A percentile compares a stretch with the other conserved stretches of the same genome.
These are phyloP conservation scores for Albifimbria verrucaria DNA, from an alignment of 2,329 filamentous ascomycete species.

Conservation along the genomic window DNA sequence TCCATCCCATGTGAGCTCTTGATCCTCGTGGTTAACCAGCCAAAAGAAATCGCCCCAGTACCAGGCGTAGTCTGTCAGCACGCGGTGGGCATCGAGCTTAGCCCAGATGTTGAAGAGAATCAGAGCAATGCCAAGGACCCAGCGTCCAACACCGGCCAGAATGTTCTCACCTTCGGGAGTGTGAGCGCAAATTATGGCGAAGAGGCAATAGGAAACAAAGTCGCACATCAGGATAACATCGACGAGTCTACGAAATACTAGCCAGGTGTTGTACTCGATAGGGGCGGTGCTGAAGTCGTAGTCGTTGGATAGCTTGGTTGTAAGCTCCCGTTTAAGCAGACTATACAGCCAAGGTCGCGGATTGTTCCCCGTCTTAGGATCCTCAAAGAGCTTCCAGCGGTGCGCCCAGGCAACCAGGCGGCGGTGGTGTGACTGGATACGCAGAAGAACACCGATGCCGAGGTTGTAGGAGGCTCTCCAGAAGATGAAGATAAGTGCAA, in stretches of 20 bases:
- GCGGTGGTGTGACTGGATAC: slow-evolving; percentile 85
- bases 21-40: slow-evolving; percentile 95
- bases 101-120: slow-evolving; percentile 98
- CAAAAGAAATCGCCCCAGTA: slow-evolving; percentile 99
- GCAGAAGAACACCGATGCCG: slow-evolving; percentile 86
- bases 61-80: slow-evolving; percentile 99
- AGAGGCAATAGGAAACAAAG: slow-evolving; percentile 94
- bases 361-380: slow-evolving; percentile 76
- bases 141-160: slow-evolving; percentile 68
- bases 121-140: slow-evolving; percentile 72
- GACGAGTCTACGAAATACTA: slow-evolving; percentile 91
- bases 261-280: slow-evolving; percentile 98
- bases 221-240: slow-evolving; percentile 99
- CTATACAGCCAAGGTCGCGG: slow-evolving; percentile 79
- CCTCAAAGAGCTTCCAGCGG: slow-evolving; percentile 81
- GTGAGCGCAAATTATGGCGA: slow-evolving; percentile 83
- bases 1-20: slow-evolving; percentile 95
- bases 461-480: slow-evolving; percentile 93
- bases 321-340: slow-evolving; percentile 82
- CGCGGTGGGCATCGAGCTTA: slow-evolving; percentile 93
- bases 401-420: slow-evolving; percentile 84
- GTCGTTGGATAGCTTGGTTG: slow-evolving; percentile 90
- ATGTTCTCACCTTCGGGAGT: slow-evolving; percentile 70
- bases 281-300: slow-evolving; percentile 92
- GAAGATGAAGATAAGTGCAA: slow-evolving; percentile 82